phyloP scores from a whole-genome alignment of 2,329 filamentous ascomycete genomes.

The Phoma sp. region DNA sequence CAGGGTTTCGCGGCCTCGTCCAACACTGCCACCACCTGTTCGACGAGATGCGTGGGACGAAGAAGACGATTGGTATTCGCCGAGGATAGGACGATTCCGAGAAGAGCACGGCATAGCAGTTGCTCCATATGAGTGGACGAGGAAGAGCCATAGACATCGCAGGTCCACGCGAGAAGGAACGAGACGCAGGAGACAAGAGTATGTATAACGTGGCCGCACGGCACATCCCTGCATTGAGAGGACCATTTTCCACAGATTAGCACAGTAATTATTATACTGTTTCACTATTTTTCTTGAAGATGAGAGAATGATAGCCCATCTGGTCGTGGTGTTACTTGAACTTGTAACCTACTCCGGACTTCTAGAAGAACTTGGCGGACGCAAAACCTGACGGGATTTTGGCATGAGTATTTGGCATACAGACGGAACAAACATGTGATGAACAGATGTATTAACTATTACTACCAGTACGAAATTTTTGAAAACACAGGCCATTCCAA shows the following conservation, averaged over 20 bases:
- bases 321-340: too few species aligned
- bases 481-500: background rate
- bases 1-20: background rate
- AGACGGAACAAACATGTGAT: background rate
- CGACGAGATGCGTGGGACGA: background rate
- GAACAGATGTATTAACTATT: conserved; percentile 29
- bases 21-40: background rate
- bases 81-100: background rate
- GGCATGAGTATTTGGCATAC: background rate
- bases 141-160: conserved; percentile 5
- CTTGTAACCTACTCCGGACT: too few species aligned
- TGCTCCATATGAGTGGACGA: conserved; percentile 5
- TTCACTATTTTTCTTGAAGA: too few species aligned
- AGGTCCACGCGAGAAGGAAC: background rate
- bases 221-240: too few species aligned
- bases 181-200: background rate
- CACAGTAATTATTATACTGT: too few species aligned
- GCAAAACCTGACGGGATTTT: too few species aligned
- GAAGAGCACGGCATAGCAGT: background rate
- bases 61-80: background rate
- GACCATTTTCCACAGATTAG: too few species aligned
- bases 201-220: too few species aligned
- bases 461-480: conserved; percentile 22
- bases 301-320: too few species aligned
- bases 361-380: too few species aligned